Evolutionary conservation across 768 basidiomycete species (phyloP).

Genomic region (Mycena polygramma): DNA sequence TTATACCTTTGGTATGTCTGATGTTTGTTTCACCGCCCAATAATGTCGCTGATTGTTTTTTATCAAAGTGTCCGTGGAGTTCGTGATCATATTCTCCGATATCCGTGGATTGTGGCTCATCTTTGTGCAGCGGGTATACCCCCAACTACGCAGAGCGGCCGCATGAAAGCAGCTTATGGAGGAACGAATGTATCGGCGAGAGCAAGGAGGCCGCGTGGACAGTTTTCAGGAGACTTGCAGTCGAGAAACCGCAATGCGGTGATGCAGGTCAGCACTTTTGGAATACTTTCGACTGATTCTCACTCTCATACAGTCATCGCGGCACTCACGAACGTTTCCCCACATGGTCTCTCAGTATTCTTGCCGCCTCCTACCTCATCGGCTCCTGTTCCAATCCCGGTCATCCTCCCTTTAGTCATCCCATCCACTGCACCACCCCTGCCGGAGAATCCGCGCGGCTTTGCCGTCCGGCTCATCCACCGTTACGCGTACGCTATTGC

Average conservation of each 20-base stretch:
- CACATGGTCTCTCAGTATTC: constrained; percentile 32
- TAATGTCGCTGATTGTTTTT: constrained; percentile 1
- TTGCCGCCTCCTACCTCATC: constrained; percentile 26
- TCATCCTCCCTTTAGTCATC: constrained; percentile 38
- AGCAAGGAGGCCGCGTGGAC: constrained; percentile 30
- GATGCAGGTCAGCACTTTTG: constrained; percentile 30
- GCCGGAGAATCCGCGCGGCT: constrained; percentile 41
- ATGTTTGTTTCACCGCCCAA: no score
- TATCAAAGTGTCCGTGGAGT: constrained; percentile 13
- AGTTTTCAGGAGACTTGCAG: constrained; percentile 32
- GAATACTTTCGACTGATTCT: neutral
- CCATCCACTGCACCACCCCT: constrained; percentile 31
- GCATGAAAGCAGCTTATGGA: constrained; percentile 13
- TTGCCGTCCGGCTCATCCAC: constrained; percentile 47
- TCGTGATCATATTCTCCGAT: neutral
- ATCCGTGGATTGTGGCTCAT: neutral
- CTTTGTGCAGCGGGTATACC: constrained; percentile 24
- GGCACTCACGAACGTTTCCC: constrained; percentile 30
- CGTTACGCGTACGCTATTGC: constrained; percentile 52
- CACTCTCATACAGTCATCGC: constrained; percentile 24
- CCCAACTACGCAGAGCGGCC: constrained; percentile 24
- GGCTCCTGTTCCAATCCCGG: constrained; percentile 34
- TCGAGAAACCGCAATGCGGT: constrained; percentile 35
- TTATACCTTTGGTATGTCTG: constrained; percentile 34
- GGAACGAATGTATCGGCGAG: constrained; percentile 33